Evolutionary conservation across 371 early-diverging fungal genomes (phyloP).

Genomic region (Coemansia sp.): DNA sequence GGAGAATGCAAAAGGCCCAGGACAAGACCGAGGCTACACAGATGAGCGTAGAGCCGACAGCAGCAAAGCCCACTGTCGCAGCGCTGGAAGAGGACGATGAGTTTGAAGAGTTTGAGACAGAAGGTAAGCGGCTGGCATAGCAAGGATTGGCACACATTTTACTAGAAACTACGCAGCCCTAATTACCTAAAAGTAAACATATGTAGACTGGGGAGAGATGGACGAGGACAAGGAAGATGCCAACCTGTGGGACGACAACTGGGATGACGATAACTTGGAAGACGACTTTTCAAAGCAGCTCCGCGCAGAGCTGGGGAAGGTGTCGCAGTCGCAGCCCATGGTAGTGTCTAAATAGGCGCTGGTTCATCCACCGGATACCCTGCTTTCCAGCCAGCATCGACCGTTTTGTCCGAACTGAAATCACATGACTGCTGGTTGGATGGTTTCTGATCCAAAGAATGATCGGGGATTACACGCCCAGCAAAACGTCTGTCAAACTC

Average conservation of each 20-base stretch:
- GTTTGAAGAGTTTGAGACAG: conserved; percentile 86
- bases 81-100: conserved; percentile 89
- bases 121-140: conserved; percentile 57
- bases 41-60: background rate
- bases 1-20: conserved; percentile 13
- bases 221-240: conserved; percentile 75
- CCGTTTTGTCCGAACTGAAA: too few relatives aligned
- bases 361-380: background rate
- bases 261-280: conserved; percentile 90
- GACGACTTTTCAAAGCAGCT: conserved; percentile 89
- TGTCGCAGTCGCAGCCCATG: conserved; percentile 46
- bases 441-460: too few relatives aligned
- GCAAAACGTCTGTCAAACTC: too few relatives aligned
- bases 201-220: conserved; percentile 78
- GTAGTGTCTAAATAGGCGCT: conserved; percentile 22
- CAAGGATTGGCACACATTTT: background rate
- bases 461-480: too few relatives aligned
- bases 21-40: background rate
- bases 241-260: conserved; percentile 83
- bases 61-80: conserved; percentile 40
- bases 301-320: conserved; percentile 47
- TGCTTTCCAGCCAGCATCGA: too few relatives aligned
- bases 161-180: background rate
- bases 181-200: background rate
- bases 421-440: too few relatives aligned